phyloP scores from a whole-genome alignment of 2,329 filamentous ascomycete genomes.

The Fusarium miscanthi region DNA sequence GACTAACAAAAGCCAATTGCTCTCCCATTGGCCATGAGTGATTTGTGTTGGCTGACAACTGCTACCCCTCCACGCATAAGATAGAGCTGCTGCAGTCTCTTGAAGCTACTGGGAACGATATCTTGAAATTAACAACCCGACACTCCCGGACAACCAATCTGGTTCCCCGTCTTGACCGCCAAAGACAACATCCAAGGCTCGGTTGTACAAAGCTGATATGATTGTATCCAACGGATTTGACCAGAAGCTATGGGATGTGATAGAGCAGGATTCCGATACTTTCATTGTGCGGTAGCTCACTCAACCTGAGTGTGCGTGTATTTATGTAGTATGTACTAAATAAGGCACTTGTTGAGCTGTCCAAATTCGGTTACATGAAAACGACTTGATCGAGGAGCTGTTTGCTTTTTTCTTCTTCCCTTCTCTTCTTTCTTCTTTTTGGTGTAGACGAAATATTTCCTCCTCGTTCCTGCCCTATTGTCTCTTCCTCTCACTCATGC shows the following conservation, averaged over 20 bases:
- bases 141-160: constrained; percentile 19
- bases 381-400: constrained; percentile 32
- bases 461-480: constrained; percentile 16
- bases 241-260: neutral
- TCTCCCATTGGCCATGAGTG: constrained; percentile 22
- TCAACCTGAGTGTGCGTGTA: neutral
- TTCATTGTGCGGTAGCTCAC: constrained; percentile 3
- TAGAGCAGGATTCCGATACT: neutral
- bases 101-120: constrained; percentile 12
- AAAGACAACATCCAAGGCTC: constrained; percentile 22
- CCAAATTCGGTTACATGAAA: constrained; percentile 37
- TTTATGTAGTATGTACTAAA: constrained; percentile 10
- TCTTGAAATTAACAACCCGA: constrained; percentile 25
- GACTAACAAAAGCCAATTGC: constrained; percentile 34
- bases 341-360: constrained; percentile 26
- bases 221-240: neutral
- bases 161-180: constrained; percentile 36
- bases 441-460: neutral
- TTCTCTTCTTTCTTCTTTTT: neutral
- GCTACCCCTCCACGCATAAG: neutral
- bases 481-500: neutral
- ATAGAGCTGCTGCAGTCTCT: constrained; percentile 11
- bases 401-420: constrained; percentile 11
- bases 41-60: constrained; percentile 32
- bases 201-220: neutral